A percentile compares a stretch with the other conserved stretches of the same genome.
Conservation (phyloP, 805 yeast genomes). For the Starmerella lactis-condensi region DNA sequence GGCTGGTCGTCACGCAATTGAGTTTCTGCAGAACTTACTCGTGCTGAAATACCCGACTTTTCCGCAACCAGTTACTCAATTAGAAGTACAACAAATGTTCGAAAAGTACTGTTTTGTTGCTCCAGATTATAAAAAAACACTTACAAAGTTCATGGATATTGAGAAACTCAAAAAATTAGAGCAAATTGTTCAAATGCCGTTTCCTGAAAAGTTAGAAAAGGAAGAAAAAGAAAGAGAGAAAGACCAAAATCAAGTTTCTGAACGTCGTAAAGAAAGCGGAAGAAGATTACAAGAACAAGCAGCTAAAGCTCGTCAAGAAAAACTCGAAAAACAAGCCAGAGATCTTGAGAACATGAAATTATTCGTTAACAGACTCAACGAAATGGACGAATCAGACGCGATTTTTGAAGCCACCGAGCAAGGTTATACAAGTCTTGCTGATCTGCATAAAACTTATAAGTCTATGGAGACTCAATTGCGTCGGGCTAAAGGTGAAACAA, state of each 20-base stretch:
- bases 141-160: constrained; percentile 37
- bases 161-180: constrained; percentile 52
- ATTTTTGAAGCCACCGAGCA: constrained; percentile 49
- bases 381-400: constrained; percentile 50
- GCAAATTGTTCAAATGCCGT: constrained; percentile 66
- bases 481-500: constrained; percentile 32
- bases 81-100: constrained; percentile 49
- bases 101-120: constrained; percentile 68
- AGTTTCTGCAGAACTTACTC: constrained; percentile 43
- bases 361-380: constrained; percentile 42
- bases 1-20: constrained; percentile 68
- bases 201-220: constrained; percentile 27
- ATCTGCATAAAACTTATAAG: constrained; percentile 44
- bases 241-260: constrained; percentile 70
- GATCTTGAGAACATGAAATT: constrained; percentile 46
- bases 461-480: constrained; percentile 10
- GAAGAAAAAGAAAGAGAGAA: constrained; percentile 46
- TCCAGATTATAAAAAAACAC: constrained; percentile 44
- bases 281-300: constrained; percentile 85
- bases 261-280: constrained; percentile 69
- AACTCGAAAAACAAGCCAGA: constrained; percentile 67
- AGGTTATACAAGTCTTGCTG: constrained; percentile 28
- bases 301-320: constrained; percentile 62
- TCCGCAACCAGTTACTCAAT: constrained; percentile 49
- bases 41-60: constrained; percentile 79